Percentiles rank a stretch among this genome's conserved stretches.
These are phyloP conservation scores for Petasospora fabianii DNA, from an alignment of 1,139 yeast genomes.

Conservation along the genomic window DNA sequence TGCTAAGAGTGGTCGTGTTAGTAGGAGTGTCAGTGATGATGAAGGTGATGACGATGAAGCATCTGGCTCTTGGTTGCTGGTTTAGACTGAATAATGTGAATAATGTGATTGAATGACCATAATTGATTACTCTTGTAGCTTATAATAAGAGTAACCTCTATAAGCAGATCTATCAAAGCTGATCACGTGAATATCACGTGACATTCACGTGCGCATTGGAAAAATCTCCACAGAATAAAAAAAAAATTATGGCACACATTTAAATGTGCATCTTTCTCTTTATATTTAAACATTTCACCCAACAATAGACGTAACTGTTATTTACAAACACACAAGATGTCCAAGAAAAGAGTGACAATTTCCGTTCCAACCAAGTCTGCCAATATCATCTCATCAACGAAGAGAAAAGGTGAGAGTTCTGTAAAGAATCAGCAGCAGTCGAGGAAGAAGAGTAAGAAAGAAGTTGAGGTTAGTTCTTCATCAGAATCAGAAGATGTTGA, in stretches of 20 bases:
- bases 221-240: too few species aligned
- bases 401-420: conserved; percentile 3
- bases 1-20: too few species aligned
- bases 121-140: too few species aligned
- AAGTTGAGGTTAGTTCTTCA: background rate
- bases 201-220: too few species aligned
- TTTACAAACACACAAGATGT: conserved; percentile 7
- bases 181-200: too few species aligned
- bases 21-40: too few species aligned
- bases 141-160: too few species aligned
- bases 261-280: too few species aligned
- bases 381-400: background rate
- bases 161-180: too few species aligned
- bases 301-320: too few species aligned
- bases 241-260: too few species aligned
- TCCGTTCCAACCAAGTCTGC: conserved; percentile 8
- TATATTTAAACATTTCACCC: too few species aligned
- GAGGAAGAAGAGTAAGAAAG: background rate
- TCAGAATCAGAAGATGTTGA: conserved; percentile 2
- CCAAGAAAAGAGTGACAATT: conserved; percentile 17
- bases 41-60: background rate
- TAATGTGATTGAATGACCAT: background rate
- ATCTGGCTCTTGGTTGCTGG: background rate
- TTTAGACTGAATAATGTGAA: background rate
- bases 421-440: conserved; percentile 4